Evolutionary conservation across 1,139 yeast species (phyloP), one percentile per base, ranked within the genome.

Genomic region (Saccharomyces pastorianus): DNA sequence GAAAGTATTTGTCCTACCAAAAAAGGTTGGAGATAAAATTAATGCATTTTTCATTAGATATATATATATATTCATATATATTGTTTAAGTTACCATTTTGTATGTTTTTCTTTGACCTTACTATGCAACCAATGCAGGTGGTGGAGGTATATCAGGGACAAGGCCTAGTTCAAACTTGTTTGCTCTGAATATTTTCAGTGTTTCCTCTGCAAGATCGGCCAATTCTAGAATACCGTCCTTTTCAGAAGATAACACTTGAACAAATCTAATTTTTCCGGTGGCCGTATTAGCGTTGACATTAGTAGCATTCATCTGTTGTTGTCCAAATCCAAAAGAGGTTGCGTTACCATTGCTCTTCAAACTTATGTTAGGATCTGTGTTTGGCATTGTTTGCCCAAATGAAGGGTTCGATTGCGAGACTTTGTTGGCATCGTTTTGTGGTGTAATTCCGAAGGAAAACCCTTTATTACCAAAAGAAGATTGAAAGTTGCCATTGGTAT

Each of bases 131-230:
- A 67, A 54, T 26, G 60, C 58, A 4, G 52, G 50, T 1, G 96
- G 96, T 1, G 97, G 97, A 1, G 90, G 82, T 1, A 81, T 64
- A 58, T 88, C 96, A 0, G 97, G 97, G 1, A 90, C 81, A 27
- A 71, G 70, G 0, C 96, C 96, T 27, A 88, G 68, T 14, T 70
- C 68, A 63, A 89, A 90, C 3, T 59, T 55, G 0, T 69, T 63
- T 0, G 82, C 76, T 57, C 75, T 71, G 65, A 88, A 90, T 20
- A 80, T 80, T 6, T 69, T 73, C 11, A 74, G 56, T 0, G 83
- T 74, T 2, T 62, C 69, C 6, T 73, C 75, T 29, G 79, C 71
- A 9, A 83, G 66, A 9, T 76, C 78, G 0, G 70, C 71, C 8
- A 68, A 57, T 1, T 65, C 64, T 0, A 73, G 27, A 11, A 27